phyloP scores from a whole-genome alignment of 805 yeast genomes.

The Hanseniaspora meyeri region DNA sequence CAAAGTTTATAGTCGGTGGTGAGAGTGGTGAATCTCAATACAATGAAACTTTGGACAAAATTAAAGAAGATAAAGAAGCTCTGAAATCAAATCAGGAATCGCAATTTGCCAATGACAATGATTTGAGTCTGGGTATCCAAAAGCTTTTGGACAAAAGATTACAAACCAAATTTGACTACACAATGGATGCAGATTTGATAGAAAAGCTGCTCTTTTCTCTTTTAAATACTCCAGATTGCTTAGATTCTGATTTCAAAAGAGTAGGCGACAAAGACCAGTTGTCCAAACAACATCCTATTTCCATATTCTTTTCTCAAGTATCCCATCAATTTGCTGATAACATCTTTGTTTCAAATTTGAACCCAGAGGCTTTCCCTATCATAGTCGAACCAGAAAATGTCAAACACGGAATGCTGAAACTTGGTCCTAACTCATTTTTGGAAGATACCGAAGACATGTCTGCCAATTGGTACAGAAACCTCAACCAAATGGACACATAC shows the following conservation, averaged over 20 bases:
- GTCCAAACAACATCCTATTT: slow-evolving; percentile 75
- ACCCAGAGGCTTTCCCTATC: slow-evolving; percentile 9
- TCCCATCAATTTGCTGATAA: slow-evolving; percentile 26
- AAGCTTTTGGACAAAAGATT: neutral
- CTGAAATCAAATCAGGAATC: neutral
- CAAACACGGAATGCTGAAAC: slow-evolving; percentile 3
- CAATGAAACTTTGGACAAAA: slow-evolving; percentile 10
- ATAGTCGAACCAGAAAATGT: slow-evolving; percentile 5
- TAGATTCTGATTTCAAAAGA: slow-evolving; percentile 76
- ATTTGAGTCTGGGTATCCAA: neutral
- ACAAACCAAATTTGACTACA: neutral
- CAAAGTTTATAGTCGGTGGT: neutral
- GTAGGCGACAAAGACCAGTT: slow-evolving; percentile 48
- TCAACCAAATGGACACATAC: slow-evolving; percentile 22
- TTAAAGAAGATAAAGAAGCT: slow-evolving; percentile 9
- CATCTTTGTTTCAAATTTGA: slow-evolving; percentile 17
- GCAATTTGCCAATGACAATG: neutral
- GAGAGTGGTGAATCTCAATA: neutral
- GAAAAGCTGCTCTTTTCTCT: slow-evolving; percentile 58
- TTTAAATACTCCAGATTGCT: slow-evolving; percentile 84
- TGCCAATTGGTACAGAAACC: slow-evolving; percentile 8
- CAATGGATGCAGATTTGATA: slow-evolving; percentile 22
- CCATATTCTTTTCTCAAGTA: slow-evolving; percentile 66
- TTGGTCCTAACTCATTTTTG: slow-evolving; percentile 7
- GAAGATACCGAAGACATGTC: slow-evolving; percentile 6